These are phyloP conservation scores for Rhizopogon vesiculosus DNA, from an alignment of 768 basidiomycete genomes.

Conservation along the genomic window DNA sequence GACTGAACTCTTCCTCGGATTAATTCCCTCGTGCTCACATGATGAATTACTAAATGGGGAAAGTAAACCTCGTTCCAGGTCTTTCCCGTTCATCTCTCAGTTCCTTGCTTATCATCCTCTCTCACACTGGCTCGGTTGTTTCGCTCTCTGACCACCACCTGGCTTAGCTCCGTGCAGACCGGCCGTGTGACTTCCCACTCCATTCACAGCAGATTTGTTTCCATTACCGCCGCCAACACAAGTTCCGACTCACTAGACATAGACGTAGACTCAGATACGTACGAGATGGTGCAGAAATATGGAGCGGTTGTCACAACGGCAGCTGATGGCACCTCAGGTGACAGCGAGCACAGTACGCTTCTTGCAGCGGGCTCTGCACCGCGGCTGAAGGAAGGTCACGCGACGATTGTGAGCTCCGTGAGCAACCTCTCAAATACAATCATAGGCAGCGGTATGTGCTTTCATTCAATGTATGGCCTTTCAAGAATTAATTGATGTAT, in stretches of 20 bases:
- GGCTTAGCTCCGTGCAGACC: background rate
- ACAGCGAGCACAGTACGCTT: constrained; percentile 56
- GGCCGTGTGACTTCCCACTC: background rate
- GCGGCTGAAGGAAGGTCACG: constrained; percentile 55
- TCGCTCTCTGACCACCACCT: background rate
- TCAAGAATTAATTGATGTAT: background rate
- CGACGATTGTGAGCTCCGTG: constrained; percentile 61
- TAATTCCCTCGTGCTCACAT: too few species aligned
- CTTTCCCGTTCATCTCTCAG: too few species aligned
- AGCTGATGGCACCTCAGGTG: constrained; percentile 16
- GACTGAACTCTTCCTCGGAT: too few species aligned
- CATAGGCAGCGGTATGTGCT: constrained; percentile 75
- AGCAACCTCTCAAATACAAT: constrained; percentile 88
- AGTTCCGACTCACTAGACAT: background rate
- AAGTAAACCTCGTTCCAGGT: background rate
- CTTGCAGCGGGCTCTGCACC: constrained; percentile 36
- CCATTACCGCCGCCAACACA: too few species aligned
- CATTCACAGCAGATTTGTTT: background rate
- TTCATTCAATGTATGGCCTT: background rate
- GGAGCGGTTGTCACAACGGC: constrained; percentile 43
- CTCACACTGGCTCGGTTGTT: constrained; percentile 2
- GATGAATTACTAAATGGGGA: background rate
- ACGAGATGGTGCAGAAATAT: constrained; percentile 71
- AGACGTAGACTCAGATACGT: constrained; percentile 16
- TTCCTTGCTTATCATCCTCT: background rate